Evolutionary conservation across 768 basidiomycete species (phyloP).

Genomic region (Lactarius trivialis): DNA sequence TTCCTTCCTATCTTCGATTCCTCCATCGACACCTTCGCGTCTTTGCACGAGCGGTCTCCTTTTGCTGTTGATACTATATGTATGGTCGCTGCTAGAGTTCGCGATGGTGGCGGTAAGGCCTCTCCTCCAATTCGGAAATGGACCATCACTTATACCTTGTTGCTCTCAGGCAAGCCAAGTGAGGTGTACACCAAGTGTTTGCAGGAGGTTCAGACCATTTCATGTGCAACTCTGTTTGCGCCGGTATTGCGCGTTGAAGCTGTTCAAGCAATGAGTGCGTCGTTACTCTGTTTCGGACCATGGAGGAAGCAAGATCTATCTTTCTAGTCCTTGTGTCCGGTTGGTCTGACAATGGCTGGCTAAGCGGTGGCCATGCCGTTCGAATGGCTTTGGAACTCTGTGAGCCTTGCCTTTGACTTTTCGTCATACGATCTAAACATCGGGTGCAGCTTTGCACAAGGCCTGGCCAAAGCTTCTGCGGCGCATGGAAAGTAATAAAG

Average conservation of each 20-base stretch:
- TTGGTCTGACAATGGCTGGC: slow-evolving; percentile 95
- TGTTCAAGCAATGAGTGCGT: slow-evolving; percentile 88
- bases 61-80: slow-evolving; percentile 92
- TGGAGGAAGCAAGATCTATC: neutral
- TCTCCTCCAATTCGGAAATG: neutral
- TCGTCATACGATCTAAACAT: neutral
- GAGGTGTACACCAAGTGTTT: slow-evolving; percentile 66
- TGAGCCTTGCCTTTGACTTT: slow-evolving; percentile 33
- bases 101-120: slow-evolving; percentile 77
- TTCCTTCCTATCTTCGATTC: slow-evolving; percentile 86
- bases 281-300: neutral
- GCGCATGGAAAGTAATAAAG: slow-evolving; percentile 67
- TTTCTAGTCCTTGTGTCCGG: slow-evolving; percentile 77
- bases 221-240: slow-evolving; percentile 79
- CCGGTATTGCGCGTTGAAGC: slow-evolving; percentile 82
- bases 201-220: slow-evolving; percentile 81
- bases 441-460: slow-evolving; percentile 68
- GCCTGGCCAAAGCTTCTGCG: slow-evolving; percentile 80
- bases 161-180: slow-evolving; percentile 56
- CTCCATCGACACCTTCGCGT: slow-evolving; percentile 77
- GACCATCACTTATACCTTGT: slow-evolving; percentile 17
- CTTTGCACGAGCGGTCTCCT: slow-evolving; percentile 81
- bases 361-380: slow-evolving; percentile 93
- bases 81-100: slow-evolving; percentile 86
- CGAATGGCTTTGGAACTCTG: slow-evolving; percentile 94